A percentile compares a stretch with the other conserved stretches of the same genome.
Evolutionary conservation across 2,329 filamentous ascomycete genomes (phyloP).

Genomic region (Coniochaeta sp.): DNA sequence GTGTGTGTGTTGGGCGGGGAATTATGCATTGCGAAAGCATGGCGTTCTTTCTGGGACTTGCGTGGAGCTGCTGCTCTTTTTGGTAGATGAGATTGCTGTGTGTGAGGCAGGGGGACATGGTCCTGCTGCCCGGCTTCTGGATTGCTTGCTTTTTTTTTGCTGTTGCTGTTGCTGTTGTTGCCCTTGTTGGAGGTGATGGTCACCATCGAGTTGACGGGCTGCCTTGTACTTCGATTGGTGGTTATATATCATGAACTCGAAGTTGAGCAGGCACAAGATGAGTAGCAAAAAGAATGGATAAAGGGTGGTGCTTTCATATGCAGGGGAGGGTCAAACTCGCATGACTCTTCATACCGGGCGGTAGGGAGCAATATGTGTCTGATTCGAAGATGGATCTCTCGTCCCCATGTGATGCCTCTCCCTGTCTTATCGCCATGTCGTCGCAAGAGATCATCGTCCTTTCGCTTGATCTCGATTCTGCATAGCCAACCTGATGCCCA

Average conservation of each 20-base stretch:
- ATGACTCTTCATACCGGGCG: background rate
- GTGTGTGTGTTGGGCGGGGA: background rate
- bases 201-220: background rate
- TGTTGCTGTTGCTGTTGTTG: too few relatives aligned
- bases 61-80: background rate
- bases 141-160: background rate
- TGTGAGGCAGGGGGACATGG: background rate
- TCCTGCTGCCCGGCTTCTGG: background rate
- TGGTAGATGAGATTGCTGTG: background rate
- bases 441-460: too few relatives aligned
- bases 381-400: background rate
- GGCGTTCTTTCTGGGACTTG: slow-evolving; percentile 7
- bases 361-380: background rate
- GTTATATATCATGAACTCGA: background rate
- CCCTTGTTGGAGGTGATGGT: background rate
- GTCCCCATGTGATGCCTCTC: background rate
- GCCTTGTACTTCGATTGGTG: background rate
- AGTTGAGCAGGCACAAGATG: background rate
- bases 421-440: background rate
- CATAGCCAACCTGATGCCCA: background rate
- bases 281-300: background rate
- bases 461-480: background rate
- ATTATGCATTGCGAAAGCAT: slow-evolving; percentile 13
- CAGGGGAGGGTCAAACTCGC: background rate
- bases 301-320: background rate